phyloP scores from a whole-genome alignment of 2,329 filamentous ascomycete species.

The Alternaria sp. region DNA sequence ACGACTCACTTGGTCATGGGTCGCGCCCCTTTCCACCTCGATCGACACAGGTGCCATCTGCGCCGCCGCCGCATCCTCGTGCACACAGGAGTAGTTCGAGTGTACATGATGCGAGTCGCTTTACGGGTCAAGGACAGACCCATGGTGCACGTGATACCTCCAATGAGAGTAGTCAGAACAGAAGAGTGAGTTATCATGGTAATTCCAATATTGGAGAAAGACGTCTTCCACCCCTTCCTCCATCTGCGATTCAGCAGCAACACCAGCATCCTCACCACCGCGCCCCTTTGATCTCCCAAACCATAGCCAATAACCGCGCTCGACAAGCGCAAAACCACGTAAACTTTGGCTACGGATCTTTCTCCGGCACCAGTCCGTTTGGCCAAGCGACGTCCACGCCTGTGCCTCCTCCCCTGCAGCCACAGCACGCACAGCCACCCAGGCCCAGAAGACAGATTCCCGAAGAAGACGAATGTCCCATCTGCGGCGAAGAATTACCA shows the following conservation, averaged over 20 bases:
- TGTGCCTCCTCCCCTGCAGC: conserved; percentile 20
- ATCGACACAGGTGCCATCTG: conserved; percentile 17
- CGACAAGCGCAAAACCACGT: conserved; percentile 14
- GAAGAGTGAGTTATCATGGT: conserved; percentile 37
- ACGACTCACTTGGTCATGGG: conserved; percentile 18
- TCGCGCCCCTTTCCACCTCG: conserved; percentile 14
- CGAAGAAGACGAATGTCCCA: conserved; percentile 81
- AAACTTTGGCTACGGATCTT: conserved; percentile 18
- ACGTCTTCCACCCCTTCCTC: conserved; percentile 35
- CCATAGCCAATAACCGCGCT: conserved; percentile 8
- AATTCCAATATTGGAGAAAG: conserved; percentile 32
- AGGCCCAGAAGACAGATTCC: conserved; percentile 44
- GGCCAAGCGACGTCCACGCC: conserved; percentile 24
- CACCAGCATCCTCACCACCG: conserved; percentile 17
- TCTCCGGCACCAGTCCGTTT: conserved; percentile 27
- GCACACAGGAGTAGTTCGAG: conserved; percentile 33
- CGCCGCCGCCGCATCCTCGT: conserved; percentile 25
- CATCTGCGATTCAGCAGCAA: conserved; percentile 15
- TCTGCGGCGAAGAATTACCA: conserved; percentile 77
- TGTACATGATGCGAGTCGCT: conserved; percentile 27
- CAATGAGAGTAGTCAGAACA: conserved; percentile 26
- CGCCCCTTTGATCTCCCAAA: conserved; percentile 22
- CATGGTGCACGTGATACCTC: conserved; percentile 30
- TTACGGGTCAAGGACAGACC: conserved; percentile 26
- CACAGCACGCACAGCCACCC: conserved; percentile 27